Percentiles rank a stretch among this genome's conserved stretches.
Conservation (phyloP, 495 filamentous ascomycete species). For the Diplogelasinospora grovesii region DNA sequence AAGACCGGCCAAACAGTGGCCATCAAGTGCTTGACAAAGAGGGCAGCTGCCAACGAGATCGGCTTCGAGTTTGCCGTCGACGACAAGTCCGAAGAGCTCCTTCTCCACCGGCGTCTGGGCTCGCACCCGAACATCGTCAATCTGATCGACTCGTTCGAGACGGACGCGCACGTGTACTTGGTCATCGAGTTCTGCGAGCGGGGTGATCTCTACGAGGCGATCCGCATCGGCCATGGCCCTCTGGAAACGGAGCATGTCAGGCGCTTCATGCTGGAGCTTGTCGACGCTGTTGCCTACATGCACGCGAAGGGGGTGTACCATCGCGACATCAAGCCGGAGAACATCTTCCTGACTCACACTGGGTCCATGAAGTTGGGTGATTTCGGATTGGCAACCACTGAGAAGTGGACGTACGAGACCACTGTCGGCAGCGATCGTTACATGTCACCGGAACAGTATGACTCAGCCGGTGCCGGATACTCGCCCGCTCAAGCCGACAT, state of each 20-base stretch:
- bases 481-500: constrained; percentile 90
- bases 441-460: constrained; percentile 98
- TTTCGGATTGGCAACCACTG: constrained; percentile 84
- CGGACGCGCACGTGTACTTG: constrained; percentile 78
- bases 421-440: constrained; percentile 96
- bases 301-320: constrained; percentile 89
- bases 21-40: constrained; percentile 90
- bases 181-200: constrained; percentile 95
- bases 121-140: constrained; percentile 91
- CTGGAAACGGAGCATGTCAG: constrained; percentile 93
- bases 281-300: constrained; percentile 85
- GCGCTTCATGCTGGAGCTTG: constrained; percentile 90
- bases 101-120: constrained; percentile 70
- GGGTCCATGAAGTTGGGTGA: constrained; percentile 95
- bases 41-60: constrained; percentile 46
- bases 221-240: constrained; percentile 78
- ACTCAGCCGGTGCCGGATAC: constrained; percentile 77
- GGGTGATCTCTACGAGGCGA: constrained; percentile 96
- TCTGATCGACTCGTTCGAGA: constrained; percentile 85
- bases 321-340: constrained; percentile 98
- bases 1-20: constrained; percentile 72
- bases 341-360: constrained; percentile 85
- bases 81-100: constrained; percentile 81
- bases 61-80: constrained; percentile 57
- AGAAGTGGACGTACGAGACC: constrained; percentile 80